Base-by-base conservation (phyloP, 1,139 yeast species). In the Candida sanyaensis region DNA sequence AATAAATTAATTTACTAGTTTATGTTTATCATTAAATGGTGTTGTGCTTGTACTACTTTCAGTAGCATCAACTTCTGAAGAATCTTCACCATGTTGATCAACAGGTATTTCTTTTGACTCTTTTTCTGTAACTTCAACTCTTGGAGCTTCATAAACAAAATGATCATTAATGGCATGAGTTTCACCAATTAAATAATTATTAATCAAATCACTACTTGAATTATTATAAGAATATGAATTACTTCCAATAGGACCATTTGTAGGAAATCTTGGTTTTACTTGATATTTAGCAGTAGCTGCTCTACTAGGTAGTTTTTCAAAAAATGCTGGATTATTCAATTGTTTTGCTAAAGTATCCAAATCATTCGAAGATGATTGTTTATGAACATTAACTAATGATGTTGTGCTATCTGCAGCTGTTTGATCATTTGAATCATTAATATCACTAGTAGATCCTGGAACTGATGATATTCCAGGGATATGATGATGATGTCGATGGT, bases 321-420 rank as follows among this genome's bases (percentile, higher is more conserved):
- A 72, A 46, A 69, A 65, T 10, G 59, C 57, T 11, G 76, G 77
- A 33, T 59, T 57, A 27, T 69, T 62, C 34, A 75, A 63, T 52
- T 73, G 78, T 51, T 72, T 73, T 34, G 78, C 79, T 56, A 75
- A 65, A 45, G 62, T 71, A 51, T 73, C 77, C 42, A 73, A 43
- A 41, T 50, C 52, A 8, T 37, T 33, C 12, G 54, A 51, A 27
- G 53, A 47, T 23, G 53, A 49, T 6, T 52, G 51, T 13, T 50
- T 52, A 27, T 55, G 55, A 2, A 49, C 32, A 10, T 40, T 44
- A 4, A 43, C 31, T 32, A 42, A 43, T 8, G 49, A 40, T 11
- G 48, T 30, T 9, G 48, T 27, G 29, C 48, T 45, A 26, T 41
- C 41, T 5, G 37, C 29, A 12, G 43, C 37, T 17, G 31, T 39